Percentiles rank a stretch among this genome's conserved stretches.
phyloP scores from a whole-genome alignment of 768 basidiomycete species.

The Suillus plorans region DNA sequence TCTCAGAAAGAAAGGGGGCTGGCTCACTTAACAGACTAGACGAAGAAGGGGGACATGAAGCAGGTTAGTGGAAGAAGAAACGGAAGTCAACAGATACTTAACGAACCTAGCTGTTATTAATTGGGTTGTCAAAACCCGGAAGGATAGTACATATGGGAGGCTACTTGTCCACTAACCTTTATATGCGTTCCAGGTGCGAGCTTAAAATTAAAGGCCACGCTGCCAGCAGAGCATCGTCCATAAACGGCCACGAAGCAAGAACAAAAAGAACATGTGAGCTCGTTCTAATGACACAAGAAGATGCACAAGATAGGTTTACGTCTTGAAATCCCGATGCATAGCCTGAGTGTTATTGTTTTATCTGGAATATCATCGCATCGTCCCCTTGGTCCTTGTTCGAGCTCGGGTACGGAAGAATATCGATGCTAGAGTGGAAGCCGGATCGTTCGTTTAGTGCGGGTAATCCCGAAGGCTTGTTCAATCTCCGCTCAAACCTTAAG shows the following conservation, averaged over 20 bases:
- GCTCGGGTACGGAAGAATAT: no score
- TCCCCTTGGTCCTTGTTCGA: not conserved
- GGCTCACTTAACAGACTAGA: constrained; percentile 26
- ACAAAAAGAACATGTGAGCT: constrained; percentile 25
- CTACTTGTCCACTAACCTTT: not conserved
- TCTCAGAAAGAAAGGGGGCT: not conserved
- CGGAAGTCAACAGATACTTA: not conserved
- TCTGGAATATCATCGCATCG: not conserved
- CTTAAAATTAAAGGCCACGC: constrained; percentile 13
- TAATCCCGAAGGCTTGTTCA: not conserved
- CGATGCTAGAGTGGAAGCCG: no score
- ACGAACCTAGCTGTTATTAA: constrained; percentile 30
- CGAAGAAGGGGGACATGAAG: constrained; percentile 4
- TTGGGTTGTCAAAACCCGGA: constrained; percentile 38
- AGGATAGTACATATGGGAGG: constrained; percentile 9
- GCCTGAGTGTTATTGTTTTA: not conserved
- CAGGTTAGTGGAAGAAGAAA: constrained; percentile 13
- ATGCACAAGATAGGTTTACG: not conserved
- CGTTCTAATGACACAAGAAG: not conserved
- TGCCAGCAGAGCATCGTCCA: constrained; percentile 10
- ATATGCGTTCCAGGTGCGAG: not conserved
- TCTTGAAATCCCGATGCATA: not conserved
- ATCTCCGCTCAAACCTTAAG: constrained; percentile 5
- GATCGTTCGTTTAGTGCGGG: not conserved
- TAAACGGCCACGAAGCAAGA: constrained; percentile 29